Base-by-base conservation (phyloP, 2,329 filamentous ascomycete species). In the Ramichloridium luteum region DNA sequence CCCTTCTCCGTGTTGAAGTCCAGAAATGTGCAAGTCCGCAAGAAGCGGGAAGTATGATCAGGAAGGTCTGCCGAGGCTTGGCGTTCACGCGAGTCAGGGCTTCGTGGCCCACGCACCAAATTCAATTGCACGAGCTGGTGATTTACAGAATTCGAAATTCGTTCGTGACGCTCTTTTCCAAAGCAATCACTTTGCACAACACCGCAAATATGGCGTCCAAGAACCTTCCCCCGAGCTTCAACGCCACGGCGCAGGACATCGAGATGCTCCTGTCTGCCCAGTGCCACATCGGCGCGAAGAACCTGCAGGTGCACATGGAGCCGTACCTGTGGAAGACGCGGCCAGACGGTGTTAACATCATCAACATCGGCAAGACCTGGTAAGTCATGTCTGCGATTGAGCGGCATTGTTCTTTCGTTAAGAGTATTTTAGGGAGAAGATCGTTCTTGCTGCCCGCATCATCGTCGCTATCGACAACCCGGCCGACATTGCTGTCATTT, bases 351-450 rank as follows among this genome's bases (percentile, higher is more conserved):
- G 80, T 98, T 72, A 98, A 98, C 66, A 76, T 98, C 51, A 74
- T 98, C 67, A 98, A 98, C 79, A 84, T 98, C 67, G 86, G 88
- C 73, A 98, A 98, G 84, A 98, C 90, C 68, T 98, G 86, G 85
- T 93, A 78, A 50, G 79, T 63, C 14, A 34, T 28, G 12, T 14
- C 16, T 16, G 15, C 9, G 11, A n/a, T 6, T 28, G 23, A 31
- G 14, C 22, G 14, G n/a, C 12, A 10, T 8, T 5, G 14, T 20
- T 32, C n/a, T n/a, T n/a, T n/a, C n/a, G n/a, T n/a, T n/a, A n/a
- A n/a, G n/a, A n/a, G n/a, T n/a, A n/a, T n/a, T n/a, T 39, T 53
- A 93, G 88, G 90, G 90, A 98, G 77, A 98, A 98, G 77, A 93
- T 98, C 62, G 84, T 96, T 59, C 79, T 98, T 53, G 90, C 90